These are phyloP conservation scores for Trichosporon sp. DNA, from an alignment of 1,284 basidiomycete genomes.

Conservation along the genomic window DNA sequence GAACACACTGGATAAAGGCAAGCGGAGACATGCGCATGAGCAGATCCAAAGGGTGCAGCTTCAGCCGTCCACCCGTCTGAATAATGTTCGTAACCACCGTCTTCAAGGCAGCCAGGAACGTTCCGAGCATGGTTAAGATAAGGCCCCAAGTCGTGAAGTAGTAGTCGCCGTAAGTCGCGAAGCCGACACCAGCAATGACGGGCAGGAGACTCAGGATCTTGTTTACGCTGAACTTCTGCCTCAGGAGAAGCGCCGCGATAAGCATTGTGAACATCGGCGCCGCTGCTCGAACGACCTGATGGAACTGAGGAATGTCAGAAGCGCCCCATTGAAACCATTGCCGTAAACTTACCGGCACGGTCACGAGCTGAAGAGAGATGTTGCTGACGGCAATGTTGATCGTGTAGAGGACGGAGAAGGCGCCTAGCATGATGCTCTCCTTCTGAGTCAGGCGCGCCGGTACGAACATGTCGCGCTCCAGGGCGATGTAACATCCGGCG, in stretches of 20 bases:
- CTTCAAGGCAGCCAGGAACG: conserved; percentile 81
- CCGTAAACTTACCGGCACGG: conserved; percentile 67
- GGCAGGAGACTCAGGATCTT: conserved; percentile 74
- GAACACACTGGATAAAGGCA: conserved; percentile 76
- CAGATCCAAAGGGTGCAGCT: conserved; percentile 72
- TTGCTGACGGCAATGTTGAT: conserved; percentile 91
- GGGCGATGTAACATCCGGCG: conserved; percentile 67
- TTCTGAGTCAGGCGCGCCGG: conserved; percentile 56
- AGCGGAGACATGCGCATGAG: conserved; percentile 77
- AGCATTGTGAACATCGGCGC: conserved; percentile 84
- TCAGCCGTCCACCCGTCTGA: conserved; percentile 51
- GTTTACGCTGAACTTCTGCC: conserved; percentile 45
- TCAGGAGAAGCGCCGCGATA: conserved; percentile 56
- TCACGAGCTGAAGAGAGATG: conserved; percentile 75
- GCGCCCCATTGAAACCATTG: not conserved
- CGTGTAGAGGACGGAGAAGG: conserved; percentile 81
- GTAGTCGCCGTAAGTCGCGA: conserved; percentile 92
- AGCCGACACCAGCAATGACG: conserved; percentile 81
- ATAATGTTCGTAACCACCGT: conserved; percentile 83
- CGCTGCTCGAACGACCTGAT: conserved; percentile 88
- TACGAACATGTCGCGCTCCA: conserved; percentile 58
- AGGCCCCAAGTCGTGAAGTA: conserved; percentile 77
- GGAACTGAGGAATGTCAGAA: conserved; percentile 58
- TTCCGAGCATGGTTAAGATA: conserved; percentile 76
- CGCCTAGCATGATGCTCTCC: conserved; percentile 61